phyloP scores from a whole-genome alignment of 73 alveolate genomes.

The Symbiodinium natans region DNA sequence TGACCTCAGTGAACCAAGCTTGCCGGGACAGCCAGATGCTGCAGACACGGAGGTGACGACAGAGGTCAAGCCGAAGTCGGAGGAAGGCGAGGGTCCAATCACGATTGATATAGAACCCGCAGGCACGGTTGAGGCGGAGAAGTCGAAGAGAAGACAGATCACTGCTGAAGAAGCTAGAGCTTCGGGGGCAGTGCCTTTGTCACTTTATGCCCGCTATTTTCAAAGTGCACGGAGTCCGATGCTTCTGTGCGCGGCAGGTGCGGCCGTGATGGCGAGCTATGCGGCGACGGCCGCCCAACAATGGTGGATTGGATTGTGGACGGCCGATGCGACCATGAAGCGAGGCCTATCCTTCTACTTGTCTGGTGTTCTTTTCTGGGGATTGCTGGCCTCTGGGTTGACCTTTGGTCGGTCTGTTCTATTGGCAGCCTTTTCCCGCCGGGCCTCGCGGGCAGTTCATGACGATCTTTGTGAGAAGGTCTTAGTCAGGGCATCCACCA shows the following conservation, averaged over 20 bases:
- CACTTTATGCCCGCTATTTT: conserved; percentile 47
- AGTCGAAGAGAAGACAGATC: background rate
- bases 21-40: background rate
- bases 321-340: conserved; percentile 71
- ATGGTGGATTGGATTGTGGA: conserved; percentile 90
- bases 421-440: conserved; percentile 48
- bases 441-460: conserved; percentile 34
- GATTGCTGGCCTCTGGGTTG: conserved; percentile 69
- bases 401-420: conserved; percentile 73
- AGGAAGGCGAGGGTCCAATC: background rate
- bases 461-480: conserved; percentile 77
- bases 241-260: conserved; percentile 6
- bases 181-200: conserved; percentile 33
- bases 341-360: conserved; percentile 76
- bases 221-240: conserved; percentile 34
- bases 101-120: too few species aligned
- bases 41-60: background rate
- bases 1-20: background rate
- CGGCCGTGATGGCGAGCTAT: conserved; percentile 68
- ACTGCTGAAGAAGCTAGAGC: conserved; percentile 83
- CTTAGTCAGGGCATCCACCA: conserved; percentile 30
- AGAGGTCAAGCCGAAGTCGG: background rate
- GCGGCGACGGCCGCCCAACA: conserved; percentile 68
- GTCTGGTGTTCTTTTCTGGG: conserved; percentile 63
- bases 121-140: background rate